Conservation (phyloP, 176 grass and related monocot species). For the barley (Hordeum vulgare) region MorexV3_pseudomolecules_assembly NC_058521.1:463478988-463479487, state of each 20-base stretch:
- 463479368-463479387: neutral
- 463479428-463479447: neutral
- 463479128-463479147: neutral
- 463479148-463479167: neutral
- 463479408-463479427: neutral
- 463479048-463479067: neutral
- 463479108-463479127: neutral
- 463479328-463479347: neutral
- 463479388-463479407: neutral
- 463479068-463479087: neutral
- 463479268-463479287: neutral
- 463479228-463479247: neutral
- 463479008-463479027: neutral
- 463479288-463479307: neutral
- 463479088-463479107: neutral
- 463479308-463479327: neutral
- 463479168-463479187: neutral
- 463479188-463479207: neutral
- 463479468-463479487: constrained; percentile 7
- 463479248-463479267: neutral
- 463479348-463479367: neutral
- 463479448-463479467: neutral
- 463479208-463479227: neutral
- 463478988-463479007: neutral
- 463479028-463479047: neutral